A percentile compares a stretch with the other conserved stretches of the same genome.
These are phyloP conservation scores for Sporothrix mexicana DNA, from an alignment of 2,329 filamentous ascomycete species.

Conservation along the genomic window DNA sequence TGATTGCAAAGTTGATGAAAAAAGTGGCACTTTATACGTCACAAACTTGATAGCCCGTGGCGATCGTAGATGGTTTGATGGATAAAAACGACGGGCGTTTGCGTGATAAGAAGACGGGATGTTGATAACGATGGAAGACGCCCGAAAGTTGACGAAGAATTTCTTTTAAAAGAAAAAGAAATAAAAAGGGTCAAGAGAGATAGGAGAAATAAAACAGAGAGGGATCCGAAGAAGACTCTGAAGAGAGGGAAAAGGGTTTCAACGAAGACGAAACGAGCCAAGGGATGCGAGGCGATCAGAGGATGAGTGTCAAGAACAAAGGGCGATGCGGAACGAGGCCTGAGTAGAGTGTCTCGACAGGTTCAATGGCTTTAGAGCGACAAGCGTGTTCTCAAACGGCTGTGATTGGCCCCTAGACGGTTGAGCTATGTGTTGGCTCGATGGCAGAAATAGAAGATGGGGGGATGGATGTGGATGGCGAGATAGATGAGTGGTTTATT, in stretches of 20 bases:
- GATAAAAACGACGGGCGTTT: slow-evolving; percentile 19
- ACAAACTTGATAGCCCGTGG: neutral
- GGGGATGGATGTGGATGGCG: slow-evolving; percentile 10
- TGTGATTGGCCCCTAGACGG: slow-evolving; percentile 27
- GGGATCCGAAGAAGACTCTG: neutral
- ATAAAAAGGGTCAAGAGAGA: neutral
- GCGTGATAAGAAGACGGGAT: slow-evolving; percentile 13
- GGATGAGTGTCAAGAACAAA: slow-evolving; percentile 11
- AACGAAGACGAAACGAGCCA: neutral
- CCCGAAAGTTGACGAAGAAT: neutral
- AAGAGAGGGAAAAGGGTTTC: neutral
- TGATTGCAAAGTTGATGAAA: neutral
- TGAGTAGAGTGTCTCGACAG: neutral
- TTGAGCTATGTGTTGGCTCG: slow-evolving; percentile 21
- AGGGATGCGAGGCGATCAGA: neutral
- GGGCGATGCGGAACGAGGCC: slow-evolving; percentile 11
- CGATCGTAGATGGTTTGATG: slow-evolving; percentile 25
- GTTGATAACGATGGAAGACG: neutral
- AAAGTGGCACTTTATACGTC: slow-evolving; percentile 19
- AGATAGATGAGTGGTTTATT: slow-evolving; percentile 18
- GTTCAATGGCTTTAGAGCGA: neutral
- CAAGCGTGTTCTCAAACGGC: slow-evolving; percentile 1
- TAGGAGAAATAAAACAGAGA: neutral
- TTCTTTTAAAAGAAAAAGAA: neutral
- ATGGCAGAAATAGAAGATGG: slow-evolving; percentile 22